Evolutionary conservation across 2,329 filamentous ascomycete genomes (phyloP).

Genomic region (Phaeophleospora eucalypticola): DNA sequence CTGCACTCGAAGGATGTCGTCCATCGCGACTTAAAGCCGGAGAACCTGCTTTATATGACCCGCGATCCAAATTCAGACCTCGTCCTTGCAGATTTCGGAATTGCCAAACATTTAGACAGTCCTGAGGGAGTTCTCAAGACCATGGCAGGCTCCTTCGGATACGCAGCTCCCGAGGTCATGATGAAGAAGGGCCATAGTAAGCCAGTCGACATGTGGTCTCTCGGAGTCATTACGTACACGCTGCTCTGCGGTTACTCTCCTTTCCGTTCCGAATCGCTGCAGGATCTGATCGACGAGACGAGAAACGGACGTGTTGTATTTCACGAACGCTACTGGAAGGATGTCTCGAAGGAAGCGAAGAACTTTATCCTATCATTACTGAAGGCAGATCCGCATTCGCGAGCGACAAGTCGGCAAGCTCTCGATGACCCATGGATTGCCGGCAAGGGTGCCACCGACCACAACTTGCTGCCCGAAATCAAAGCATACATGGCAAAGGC

Average conservation of each 20-base stretch:
- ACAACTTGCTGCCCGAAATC: constrained; percentile 97
- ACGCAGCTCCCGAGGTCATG: constrained; percentile 97
- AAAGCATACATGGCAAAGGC: constrained; percentile 88
- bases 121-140: constrained; percentile 90
- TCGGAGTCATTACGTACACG: constrained; percentile 98
- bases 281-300: constrained; percentile 93
- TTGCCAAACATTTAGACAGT: constrained; percentile 93
- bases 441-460: constrained; percentile 85
- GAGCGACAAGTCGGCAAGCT: constrained; percentile 60
- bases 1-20: constrained; percentile 93
- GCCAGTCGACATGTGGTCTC: constrained; percentile 98
- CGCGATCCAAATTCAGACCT: constrained; percentile 72
- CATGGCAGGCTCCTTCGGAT: constrained; percentile 98
- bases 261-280: constrained; percentile 90
- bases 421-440: constrained; percentile 64
- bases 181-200: constrained; percentile 96
- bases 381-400: constrained; percentile 70
- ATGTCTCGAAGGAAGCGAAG: constrained; percentile 92
- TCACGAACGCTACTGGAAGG: constrained; percentile 97
- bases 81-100: constrained; percentile 95
- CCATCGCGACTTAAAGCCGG: constrained; percentile 95
- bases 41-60: constrained; percentile 93
- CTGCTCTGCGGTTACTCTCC: constrained; percentile 96
- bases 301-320: constrained; percentile 79
- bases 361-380: constrained; percentile 83